Percentiles rank a stretch among this genome's conserved stretches.
phyloP scores from a whole-genome alignment of 1,284 basidiomycete species.

The Bjerkandera adusta region DNA sequence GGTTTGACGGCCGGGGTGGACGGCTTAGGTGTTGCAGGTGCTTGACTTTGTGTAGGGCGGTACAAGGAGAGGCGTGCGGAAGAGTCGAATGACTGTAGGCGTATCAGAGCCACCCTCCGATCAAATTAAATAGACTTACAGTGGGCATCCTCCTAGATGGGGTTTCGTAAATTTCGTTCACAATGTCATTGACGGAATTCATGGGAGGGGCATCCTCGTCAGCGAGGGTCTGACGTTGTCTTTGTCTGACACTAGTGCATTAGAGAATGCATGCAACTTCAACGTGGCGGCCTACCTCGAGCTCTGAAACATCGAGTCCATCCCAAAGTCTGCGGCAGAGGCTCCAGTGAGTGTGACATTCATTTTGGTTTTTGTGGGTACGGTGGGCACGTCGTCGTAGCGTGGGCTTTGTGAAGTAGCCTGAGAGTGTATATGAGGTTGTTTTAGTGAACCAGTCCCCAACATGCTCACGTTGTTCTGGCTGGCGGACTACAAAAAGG shows the following conservation, averaged over 20 bases:
- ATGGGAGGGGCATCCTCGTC: conserved; percentile 77
- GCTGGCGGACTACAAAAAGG: conserved; percentile 49
- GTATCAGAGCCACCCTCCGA: background rate
- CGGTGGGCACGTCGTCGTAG: conserved; percentile 64
- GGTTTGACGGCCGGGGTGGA: conserved; percentile 25
- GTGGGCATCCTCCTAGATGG: conserved; percentile 36
- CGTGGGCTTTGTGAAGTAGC: conserved; percentile 55
- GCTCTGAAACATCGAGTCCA: conserved; percentile 79
- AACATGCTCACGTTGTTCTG: conserved; percentile 48
- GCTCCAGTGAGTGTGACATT: conserved; percentile 62
- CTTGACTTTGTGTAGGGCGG: conserved; percentile 25
- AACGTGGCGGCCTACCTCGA: conserved; percentile 43
- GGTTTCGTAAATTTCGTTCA: conserved; percentile 50
- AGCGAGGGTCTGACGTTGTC: conserved; percentile 57
- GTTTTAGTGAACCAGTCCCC: background rate
- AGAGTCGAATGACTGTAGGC: conserved; percentile 27
- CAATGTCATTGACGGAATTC: conserved; percentile 67
- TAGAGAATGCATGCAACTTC: background rate
- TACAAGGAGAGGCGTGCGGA: conserved; percentile 24
- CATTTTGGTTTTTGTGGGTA: conserved; percentile 76
- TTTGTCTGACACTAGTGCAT: conserved; percentile 20
- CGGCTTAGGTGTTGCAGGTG: conserved; percentile 29
- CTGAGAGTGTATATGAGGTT: conserved; percentile 32
- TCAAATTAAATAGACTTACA: conserved; percentile 8
- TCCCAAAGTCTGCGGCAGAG: conserved; percentile 64